These are phyloP conservation scores for Amylocystis lapponica DNA, from an alignment of 768 basidiomycete genomes.

Conservation along the genomic window DNA sequence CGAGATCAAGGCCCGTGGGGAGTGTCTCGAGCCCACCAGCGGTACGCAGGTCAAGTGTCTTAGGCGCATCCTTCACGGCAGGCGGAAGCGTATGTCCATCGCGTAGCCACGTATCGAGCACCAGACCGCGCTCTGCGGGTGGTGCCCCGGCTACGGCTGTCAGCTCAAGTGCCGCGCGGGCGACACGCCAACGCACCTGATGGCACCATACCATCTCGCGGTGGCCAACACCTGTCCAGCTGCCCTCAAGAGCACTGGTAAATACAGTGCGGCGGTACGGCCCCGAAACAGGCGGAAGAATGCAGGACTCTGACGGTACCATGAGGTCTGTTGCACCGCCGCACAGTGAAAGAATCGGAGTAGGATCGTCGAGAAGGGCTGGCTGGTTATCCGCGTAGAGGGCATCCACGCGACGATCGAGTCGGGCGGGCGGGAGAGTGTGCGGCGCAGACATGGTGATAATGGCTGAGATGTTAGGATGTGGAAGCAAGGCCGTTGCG, in stretches of 20 bases:
- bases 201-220: conserved; percentile 99
- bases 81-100: conserved; percentile 49
- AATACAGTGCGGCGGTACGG: conserved; percentile 64
- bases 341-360: conserved; percentile 77
- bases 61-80: neutral
- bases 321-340: conserved; percentile 90
- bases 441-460: conserved; percentile 98
- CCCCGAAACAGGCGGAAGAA: conserved; percentile 32
- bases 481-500: conserved; percentile 72
- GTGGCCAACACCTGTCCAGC: conserved; percentile 94
- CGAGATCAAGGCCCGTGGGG: too few relatives aligned
- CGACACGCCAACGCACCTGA: conserved; percentile 88
- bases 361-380: conserved; percentile 38
- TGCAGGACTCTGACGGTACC: conserved; percentile 87
- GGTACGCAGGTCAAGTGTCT: neutral
- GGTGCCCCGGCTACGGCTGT: conserved; percentile 23
- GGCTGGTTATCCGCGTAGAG: conserved; percentile 51
- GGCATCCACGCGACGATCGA: conserved; percentile 74
- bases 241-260: conserved; percentile 82
- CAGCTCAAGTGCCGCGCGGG: conserved; percentile 71
- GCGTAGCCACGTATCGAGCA: conserved; percentile 65
- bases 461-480: conserved; percentile 61
- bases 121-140: conserved; percentile 24
- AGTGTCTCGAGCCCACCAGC: too few relatives aligned
- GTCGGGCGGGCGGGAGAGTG: conserved; percentile 78